These are phyloP conservation scores for Colletotrichum costaricense DNA, from an alignment of 2,329 filamentous ascomycete genomes.

Conservation along the genomic window DNA sequence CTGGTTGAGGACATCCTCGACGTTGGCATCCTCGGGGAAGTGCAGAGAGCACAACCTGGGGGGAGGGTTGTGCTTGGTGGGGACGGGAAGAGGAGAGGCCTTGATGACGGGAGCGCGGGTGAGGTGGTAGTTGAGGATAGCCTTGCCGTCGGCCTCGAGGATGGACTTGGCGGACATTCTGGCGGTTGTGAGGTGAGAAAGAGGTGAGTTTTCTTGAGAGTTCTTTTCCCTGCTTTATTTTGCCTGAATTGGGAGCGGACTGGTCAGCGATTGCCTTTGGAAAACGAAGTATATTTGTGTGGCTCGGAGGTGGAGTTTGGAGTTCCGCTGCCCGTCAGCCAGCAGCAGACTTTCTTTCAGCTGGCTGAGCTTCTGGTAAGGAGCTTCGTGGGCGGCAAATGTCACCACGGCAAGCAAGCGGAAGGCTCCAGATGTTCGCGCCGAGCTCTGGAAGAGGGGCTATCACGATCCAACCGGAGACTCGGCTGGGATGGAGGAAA, in stretches of 20 bases:
- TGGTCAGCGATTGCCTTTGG: slow-evolving; percentile 23
- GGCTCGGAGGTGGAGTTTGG: background rate
- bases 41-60: slow-evolving; percentile 90
- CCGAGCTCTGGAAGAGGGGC: slow-evolving; percentile 18
- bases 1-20: slow-evolving; percentile 89
- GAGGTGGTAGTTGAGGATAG: slow-evolving; percentile 99
- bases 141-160: slow-evolving; percentile 99
- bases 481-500: slow-evolving; percentile 4
- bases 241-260: background rate
- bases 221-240: slow-evolving; percentile 28
- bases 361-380: slow-evolving; percentile 12
- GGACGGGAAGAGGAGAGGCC: slow-evolving; percentile 88
- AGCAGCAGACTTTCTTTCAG: slow-evolving; percentile 4
- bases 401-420: slow-evolving; percentile 31
- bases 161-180: slow-evolving; percentile 84
- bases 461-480: background rate
- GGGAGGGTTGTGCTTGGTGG: slow-evolving; percentile 90
- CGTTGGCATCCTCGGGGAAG: slow-evolving; percentile 89
- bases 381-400: slow-evolving; percentile 13
- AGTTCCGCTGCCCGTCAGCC: background rate
- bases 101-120: slow-evolving; percentile 98
- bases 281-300: slow-evolving; percentile 7
- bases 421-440: slow-evolving; percentile 1
- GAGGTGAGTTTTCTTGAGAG: slow-evolving; percentile 27
- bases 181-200: slow-evolving; percentile 35